phyloP scores from a whole-genome alignment of 2,329 filamentous ascomycete genomes.

The Cladorrhinum sp. region DNA sequence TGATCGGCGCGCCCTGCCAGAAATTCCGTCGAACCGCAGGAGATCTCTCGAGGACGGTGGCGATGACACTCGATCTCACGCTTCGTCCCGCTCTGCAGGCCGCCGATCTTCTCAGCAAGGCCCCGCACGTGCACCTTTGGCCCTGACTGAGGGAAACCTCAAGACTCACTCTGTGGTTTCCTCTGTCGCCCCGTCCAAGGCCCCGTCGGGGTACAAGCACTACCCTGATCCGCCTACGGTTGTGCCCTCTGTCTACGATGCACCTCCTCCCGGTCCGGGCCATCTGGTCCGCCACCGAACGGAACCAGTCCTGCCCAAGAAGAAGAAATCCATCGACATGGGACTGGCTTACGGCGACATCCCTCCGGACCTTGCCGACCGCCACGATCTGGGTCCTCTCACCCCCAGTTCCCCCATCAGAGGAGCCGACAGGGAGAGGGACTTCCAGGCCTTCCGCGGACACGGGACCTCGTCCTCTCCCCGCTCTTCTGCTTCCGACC shows the following conservation, averaged over 20 bases:
- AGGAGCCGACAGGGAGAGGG: not conserved
- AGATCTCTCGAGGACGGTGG: slow-evolving; percentile 29
- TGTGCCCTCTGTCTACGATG: not conserved
- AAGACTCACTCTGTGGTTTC: slow-evolving; percentile 53
- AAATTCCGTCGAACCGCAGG: slow-evolving; percentile 21
- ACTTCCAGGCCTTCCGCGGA: not conserved
- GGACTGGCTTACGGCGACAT: slow-evolving; percentile 86
- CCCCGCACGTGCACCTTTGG: slow-evolving; percentile 33
- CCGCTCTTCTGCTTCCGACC: slow-evolving; percentile 29
- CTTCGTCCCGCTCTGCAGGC: slow-evolving; percentile 36
- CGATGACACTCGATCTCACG: slow-evolving; percentile 27
- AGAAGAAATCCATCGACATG: slow-evolving; percentile 71
- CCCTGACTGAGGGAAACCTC: slow-evolving; percentile 53
- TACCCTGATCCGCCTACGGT: slow-evolving; percentile 42
- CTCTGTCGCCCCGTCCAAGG: slow-evolving; percentile 43
- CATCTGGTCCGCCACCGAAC: slow-evolving; percentile 25
- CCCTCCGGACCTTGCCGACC: slow-evolving; percentile 61
- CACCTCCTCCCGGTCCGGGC: not conserved
- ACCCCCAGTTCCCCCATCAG: not conserved
- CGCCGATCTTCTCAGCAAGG: slow-evolving; percentile 30
- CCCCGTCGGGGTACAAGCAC: slow-evolving; percentile 36
- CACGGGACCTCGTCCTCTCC: not conserved
- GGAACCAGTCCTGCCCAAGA: slow-evolving; percentile 35
- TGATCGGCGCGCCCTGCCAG: slow-evolving; percentile 10
- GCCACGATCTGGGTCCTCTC: slow-evolving; percentile 41